phyloP scores from a whole-genome alignment of 192 early-diverging fungal species.

The Linnemannia schmuckeri region DNA sequence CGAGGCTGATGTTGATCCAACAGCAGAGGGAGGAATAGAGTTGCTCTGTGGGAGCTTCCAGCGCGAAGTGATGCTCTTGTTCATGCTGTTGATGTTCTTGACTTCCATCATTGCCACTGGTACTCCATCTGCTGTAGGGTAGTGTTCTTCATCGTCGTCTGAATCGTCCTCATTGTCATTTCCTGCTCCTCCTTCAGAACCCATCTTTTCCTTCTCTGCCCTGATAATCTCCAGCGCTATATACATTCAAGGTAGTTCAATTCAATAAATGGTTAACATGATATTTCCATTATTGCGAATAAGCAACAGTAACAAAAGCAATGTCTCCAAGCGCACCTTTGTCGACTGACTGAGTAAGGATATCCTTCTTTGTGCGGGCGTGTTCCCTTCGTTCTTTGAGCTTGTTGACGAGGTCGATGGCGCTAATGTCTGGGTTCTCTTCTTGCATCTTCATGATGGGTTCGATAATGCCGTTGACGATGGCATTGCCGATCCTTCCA shows the following conservation, averaged over 20 bases:
- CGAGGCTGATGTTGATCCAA: neutral
- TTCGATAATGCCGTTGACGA: conserved; percentile 51
- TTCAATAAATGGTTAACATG: neutral
- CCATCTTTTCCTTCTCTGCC: conserved; percentile 39
- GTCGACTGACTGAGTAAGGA: conserved; percentile 42
- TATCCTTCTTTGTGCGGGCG: conserved; percentile 45
- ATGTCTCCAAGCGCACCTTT: conserved; percentile 14
- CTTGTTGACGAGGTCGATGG: conserved; percentile 32
- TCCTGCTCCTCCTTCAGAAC: conserved; percentile 4
- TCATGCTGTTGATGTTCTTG: conserved; percentile 70
- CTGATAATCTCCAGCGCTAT: conserved; percentile 46
- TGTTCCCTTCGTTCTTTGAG: conserved; percentile 44
- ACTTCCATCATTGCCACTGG: conserved; percentile 57
- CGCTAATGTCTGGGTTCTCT: conserved; percentile 49
- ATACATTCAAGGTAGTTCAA: neutral
- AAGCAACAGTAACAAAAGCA: neutral
- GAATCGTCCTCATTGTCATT: conserved; percentile 34
- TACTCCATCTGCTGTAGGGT: conserved; percentile 27
- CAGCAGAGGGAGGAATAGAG: conserved; percentile 18
- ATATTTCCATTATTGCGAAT: neutral
- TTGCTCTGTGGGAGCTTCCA: conserved; percentile 59
- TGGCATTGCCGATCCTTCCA: conserved; percentile 52
- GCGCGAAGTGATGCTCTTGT: conserved; percentile 66
- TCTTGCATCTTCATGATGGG: conserved; percentile 60
- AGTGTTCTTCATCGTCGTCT: conserved; percentile 51